Percentiles rank a stretch among this genome's conserved stretches.
Conservation (phyloP, 140 eudicot species). For the Stevia rebaudiana region DNA sequence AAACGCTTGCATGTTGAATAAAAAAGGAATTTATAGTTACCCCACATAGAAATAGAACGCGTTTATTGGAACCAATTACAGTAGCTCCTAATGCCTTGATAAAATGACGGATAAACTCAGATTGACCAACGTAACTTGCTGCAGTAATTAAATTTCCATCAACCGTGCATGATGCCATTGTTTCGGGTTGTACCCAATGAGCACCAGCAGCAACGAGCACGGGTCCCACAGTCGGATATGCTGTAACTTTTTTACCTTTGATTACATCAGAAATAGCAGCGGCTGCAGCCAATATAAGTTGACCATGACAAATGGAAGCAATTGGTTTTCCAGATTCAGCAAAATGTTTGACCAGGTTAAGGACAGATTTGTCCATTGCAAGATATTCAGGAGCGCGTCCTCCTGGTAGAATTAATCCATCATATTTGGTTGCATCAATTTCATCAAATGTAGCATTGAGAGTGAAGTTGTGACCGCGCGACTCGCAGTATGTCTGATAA, state of each 20-base stretch:
- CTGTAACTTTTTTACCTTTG: conserved; percentile 70
- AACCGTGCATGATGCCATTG: conserved; percentile 49
- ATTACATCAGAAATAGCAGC: conserved; percentile 61
- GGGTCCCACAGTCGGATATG: conserved; percentile 66
- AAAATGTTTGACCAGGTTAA: conserved; percentile 58
- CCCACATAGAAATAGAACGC: conserved; percentile 89
- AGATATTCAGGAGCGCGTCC: conserved; percentile 98
- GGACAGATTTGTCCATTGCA: conserved; percentile 60
- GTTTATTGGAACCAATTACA: conserved; percentile 56
- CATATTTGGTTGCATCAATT: conserved; percentile 59
- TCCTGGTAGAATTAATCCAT: conserved; percentile 76
- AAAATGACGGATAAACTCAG: conserved; percentile 59
- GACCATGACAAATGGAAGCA: conserved; percentile 83
- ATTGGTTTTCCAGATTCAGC: conserved; percentile 61
- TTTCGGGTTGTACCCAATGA: conserved; percentile 81
- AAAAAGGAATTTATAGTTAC: conserved; percentile 36
- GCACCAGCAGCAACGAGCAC: conserved; percentile 82
- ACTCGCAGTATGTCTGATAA: conserved; percentile 73
- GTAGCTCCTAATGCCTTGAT: conserved; percentile 81
- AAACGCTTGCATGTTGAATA: not conserved
- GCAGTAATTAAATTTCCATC: conserved; percentile 79
- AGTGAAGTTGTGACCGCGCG: conserved; percentile 80
- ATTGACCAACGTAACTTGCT: conserved; percentile 67
- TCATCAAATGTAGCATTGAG: conserved; percentile 86
- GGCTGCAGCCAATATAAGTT: conserved; percentile 87